Conservation (phyloP, 148 eudicot species). For the Rhododendron molle region DNA sequence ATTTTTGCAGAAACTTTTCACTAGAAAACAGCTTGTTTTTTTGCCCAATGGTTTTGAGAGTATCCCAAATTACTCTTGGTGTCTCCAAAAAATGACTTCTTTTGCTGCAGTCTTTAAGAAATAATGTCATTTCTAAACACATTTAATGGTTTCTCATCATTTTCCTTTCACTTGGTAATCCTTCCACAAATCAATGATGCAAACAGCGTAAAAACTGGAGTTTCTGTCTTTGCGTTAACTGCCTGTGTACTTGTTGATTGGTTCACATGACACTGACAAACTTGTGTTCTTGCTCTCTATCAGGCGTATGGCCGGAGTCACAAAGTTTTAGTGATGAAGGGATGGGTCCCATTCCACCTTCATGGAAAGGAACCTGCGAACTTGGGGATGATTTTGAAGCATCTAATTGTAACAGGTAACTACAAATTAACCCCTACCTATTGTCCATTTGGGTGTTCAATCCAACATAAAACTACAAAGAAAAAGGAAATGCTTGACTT, state of each 20-base stretch:
- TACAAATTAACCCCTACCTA: background rate
- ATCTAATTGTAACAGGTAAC: conserved; percentile 17
- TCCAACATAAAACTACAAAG: background rate
- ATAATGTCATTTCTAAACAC: too few relatives aligned
- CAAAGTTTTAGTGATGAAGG: conserved; percentile 19
- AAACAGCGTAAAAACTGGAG: background rate
- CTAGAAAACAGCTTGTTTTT: too few relatives aligned
- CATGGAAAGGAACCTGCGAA: conserved; percentile 20
- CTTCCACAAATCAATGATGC: background rate
- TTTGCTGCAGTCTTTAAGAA: too few relatives aligned
- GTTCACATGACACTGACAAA: background rate
- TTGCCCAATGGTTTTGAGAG: too few relatives aligned
- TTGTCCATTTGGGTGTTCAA: background rate
- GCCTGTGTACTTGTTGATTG: background rate
- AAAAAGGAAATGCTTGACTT: background rate
- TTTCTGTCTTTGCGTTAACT: background rate
- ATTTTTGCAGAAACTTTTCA: too few relatives aligned
- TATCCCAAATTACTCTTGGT: too few relatives aligned
- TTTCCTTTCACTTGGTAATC: background rate
- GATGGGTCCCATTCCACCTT: conserved; percentile 16
- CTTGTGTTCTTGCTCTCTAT: background rate
- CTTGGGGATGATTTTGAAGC: conserved; percentile 9
- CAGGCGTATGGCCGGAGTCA: conserved; percentile 25
- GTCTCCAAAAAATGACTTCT: too few relatives aligned
- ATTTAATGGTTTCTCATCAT: too few relatives aligned